Base-by-base conservation (phyloP, 208 protist genomes). In the Leishmania martiniquensis region DNA sequence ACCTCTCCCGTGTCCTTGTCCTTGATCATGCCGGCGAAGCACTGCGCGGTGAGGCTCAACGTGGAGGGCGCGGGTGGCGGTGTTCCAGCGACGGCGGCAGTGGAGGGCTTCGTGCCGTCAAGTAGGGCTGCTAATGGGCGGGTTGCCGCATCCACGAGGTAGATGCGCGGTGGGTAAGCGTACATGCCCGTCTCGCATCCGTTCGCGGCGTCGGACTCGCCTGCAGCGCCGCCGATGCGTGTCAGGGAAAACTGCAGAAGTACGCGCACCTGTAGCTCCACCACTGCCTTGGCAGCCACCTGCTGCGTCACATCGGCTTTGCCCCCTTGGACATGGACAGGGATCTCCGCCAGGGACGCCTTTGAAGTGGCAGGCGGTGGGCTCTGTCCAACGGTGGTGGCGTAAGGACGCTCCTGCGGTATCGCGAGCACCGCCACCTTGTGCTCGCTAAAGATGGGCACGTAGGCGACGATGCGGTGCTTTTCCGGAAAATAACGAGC, bases 361-460 rank as follows among this genome's bases (percentile, higher is more conserved):
- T n/a, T 62, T 12, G 45, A 45, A 47, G 34, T 32, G 5, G 32
- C 13, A 2, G 67, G 65, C 2, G 75, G 57, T 1, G 69, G 4
- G 4, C 15, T 57, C 20, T 78, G 80, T 42, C 77, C 80, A 13
- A 76, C 69, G 4, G 80, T 79, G 3, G 80, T 79, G 9, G 60
- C 69, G 52, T 76, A 86, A 15, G 78, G 52, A 10, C 72, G 52
- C 42, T 79, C 66, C 62, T 84, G 78, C 12, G 84, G 62, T 39
- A 83, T 49, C 25, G 76, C 80, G 1, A 83, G 57, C 45, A 82
- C 77, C 1, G 62, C 76, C 32, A 51, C 45, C 63, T 82, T 83
- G 63, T 17, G 77, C 75, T 90, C 83, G 57, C 74, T 76, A 39
- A 84, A 84, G 57, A 91, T 78, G 2, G 87, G 87, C n/a, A 91